Base-by-base conservation (phyloP, 2,329 filamentous ascomycete genomes). In the Saccharata proteae region DNA sequence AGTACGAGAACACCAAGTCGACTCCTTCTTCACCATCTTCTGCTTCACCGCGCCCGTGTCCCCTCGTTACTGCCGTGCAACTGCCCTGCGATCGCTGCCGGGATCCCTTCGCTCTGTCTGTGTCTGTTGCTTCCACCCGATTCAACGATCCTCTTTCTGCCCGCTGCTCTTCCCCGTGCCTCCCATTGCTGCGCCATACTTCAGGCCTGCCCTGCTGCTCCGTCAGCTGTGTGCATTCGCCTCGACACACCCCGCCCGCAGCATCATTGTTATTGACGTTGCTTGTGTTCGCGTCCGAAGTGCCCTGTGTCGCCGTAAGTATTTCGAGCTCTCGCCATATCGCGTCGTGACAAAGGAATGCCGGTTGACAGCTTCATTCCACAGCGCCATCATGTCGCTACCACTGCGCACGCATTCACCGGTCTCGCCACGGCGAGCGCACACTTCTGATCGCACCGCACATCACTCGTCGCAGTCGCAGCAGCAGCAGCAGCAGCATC, bases 341-440 rank as follows among this genome's bases (percentile, higher is more conserved):
- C n/a, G n/a, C n/a, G n/a, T n/a, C n/a, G n/a, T n/a, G n/a, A n/a
- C 31, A 19, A 12, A 11, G 34, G 29, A 35, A 35, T 39, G 33
- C 40, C 36, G 37, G 37, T 35, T 30, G 27, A 38, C 39, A 46
- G 50, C 25, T 47, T 47, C 42, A 45, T n/a, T n/a, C n/a, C n/a
- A n/a, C 29, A 38, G 33, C 41, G 29, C 21, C 43, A 43, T 36
- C 41, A 57, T 57, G 52, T 67, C 67, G 45, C 54, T 68, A 41
- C 67, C 68, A 36, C 65, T 62, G 43, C 68, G 78, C 54, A 79
- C 80, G 36, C 73, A 74, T 48, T 69, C 69, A 43, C 67, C 64
- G 35, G 67, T 69, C 43, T 67, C 74, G 39, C 65, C 28, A 65
- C 34, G 34, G 34, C 69, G 69, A 45, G 72, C 26, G 32, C 29